Conservation (phyloP, 305 asterid genomes). For the Fraxinus sp. region DNA sequence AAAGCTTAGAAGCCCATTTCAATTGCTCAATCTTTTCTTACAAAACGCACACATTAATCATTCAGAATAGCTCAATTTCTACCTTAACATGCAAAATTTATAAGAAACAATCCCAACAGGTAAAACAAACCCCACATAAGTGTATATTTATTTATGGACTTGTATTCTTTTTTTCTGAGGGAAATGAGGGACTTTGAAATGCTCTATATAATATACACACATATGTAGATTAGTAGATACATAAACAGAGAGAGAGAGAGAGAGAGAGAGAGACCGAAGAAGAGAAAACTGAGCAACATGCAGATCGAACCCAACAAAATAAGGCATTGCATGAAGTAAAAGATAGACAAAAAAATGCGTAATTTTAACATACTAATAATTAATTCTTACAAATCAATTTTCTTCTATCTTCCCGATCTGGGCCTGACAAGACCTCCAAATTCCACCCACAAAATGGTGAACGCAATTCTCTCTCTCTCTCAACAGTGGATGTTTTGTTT, state of each 20-base stretch:
- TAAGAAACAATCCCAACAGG: background rate
- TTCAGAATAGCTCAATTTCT: slow-evolving; percentile 7
- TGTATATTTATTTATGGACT: background rate
- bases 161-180: too few species aligned
- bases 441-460: slow-evolving; percentile 43
- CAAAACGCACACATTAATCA: slow-evolving; percentile 6
- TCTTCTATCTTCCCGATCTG: slow-evolving; percentile 39
- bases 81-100: background rate
- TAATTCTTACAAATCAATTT: slow-evolving; percentile 29
- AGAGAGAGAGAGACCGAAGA: background rate
- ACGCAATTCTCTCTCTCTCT: slow-evolving; percentile 29
- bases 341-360: background rate
- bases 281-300: slow-evolving; percentile 31
- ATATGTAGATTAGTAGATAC: background rate
- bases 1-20: slow-evolving; percentile 4
- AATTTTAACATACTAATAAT: slow-evolving; percentile 1
- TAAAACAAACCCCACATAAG: background rate
- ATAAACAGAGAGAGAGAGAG: background rate
- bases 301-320: slow-evolving; percentile 44
- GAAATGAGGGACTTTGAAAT: too few species aligned
- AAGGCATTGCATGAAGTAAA: slow-evolving; percentile 16
- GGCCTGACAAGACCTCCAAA: slow-evolving; percentile 23
- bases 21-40: too few species aligned
- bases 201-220: background rate
- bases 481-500: slow-evolving; percentile 34